Evolutionary conservation across 2,329 filamentous ascomycete genomes (phyloP), one percentile per base, ranked within the genome.

Genomic region (Paecilomyces variotii): DNA sequence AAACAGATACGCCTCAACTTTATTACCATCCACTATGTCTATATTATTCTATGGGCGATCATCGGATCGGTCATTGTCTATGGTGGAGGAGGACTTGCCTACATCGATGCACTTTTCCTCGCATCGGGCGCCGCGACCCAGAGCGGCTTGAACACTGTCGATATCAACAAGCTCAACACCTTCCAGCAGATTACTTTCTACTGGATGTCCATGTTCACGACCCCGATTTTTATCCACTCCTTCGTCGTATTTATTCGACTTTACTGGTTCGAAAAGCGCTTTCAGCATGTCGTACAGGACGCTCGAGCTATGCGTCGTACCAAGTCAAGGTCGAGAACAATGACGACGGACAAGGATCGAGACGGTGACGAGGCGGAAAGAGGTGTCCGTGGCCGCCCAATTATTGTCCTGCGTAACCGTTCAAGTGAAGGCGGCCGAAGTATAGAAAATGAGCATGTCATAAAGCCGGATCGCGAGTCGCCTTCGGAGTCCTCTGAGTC

Each of bases 201-300:
- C 66, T 67, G 91, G 5, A 80, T 90, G 49, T 79, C 87, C 3
- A 87, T 91, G 80, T 66, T 90, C 11, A 86, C 87, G 27, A 96
- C 91, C 55, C 91, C 91, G 0, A 94, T 96, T 61, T 87, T 89
- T 53, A 87, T 96, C 66, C 86, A 96, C 69, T 85, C 89, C 1
- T 88, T 85, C 52, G 91, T 99, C 52, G 94, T 99, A 6, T 93
- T 96, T 66, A 82, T 97, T 12, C 88, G 94, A 27, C 80, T 99
- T 1, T 97, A 96, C 75, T 99, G 93, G 93, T 99, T 99, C 71
- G 92, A 99, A 75, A 96, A 95, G 74, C 85, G 92, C 6, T 97
- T 99, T 70, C 89, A 96, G 70, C 82, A 89, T 66, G 84, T 96
- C 63, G 91, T 89, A 12, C 82, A 81, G 34, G 89, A 96, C 66